Percentiles rank a stretch among this genome's conserved stretches.
Evolutionary conservation across 176 grass and related monocot species (phyloP).

Genomic region (Miscanthus lutarioriparius): DNA sequence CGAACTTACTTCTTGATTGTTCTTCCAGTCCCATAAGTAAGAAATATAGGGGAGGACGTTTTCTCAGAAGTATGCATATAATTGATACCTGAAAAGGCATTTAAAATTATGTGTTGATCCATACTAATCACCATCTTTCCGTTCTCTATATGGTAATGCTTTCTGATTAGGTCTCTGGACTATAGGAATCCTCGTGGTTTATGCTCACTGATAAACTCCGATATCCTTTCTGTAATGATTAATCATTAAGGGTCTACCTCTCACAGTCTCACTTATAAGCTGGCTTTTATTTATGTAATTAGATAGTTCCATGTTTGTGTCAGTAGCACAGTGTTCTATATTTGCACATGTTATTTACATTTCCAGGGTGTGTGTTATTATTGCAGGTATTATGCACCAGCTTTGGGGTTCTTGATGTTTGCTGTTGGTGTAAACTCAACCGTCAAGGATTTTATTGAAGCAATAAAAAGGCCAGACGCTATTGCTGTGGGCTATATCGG

Average conservation of each 20-base stretch:
- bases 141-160: not conserved
- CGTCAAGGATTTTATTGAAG: slow-evolving; percentile 80
- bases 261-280: not conserved
- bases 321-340: not conserved
- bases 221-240: not conserved
- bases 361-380: not conserved
- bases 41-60: not conserved
- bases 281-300: not conserved
- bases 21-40: slow-evolving; percentile 9
- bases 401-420: slow-evolving; percentile 97
- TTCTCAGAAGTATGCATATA: slow-evolving; percentile 7
- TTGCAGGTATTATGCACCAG: slow-evolving; percentile 91
- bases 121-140: not conserved
- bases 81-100: not conserved
- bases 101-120: not conserved
- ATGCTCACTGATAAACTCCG: slow-evolving; percentile 17
- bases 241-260: not conserved
- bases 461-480: slow-evolving; percentile 77
- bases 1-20: not conserved
- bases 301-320: not conserved
- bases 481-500: slow-evolving; percentile 77
- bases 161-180: not conserved
- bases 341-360: not conserved
- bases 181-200: not conserved
- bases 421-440: slow-evolving; percentile 97